Evolutionary conservation across 148 eudicot species (phyloP).

Genomic region (Cornus kousa): DNA sequence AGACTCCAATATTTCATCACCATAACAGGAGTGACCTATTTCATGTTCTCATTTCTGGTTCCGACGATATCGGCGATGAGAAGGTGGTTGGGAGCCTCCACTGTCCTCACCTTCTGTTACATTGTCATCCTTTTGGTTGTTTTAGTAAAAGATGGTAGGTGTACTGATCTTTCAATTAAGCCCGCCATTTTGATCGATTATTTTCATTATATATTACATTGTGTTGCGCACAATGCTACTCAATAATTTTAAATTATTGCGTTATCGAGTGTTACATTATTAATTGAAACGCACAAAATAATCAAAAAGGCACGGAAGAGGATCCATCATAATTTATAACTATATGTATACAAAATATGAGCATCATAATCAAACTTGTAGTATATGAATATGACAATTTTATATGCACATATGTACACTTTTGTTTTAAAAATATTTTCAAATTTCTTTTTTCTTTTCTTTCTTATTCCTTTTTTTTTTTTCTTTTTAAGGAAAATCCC

Average conservation of each 20-base stretch:
- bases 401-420: background rate
- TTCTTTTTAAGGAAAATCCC: constrained; percentile 41
- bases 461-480: too few species aligned
- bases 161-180: background rate
- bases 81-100: constrained; percentile 49
- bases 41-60: constrained; percentile 43
- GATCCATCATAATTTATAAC: too few species aligned
- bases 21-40: constrained; percentile 54
- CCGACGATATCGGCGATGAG: constrained; percentile 69
- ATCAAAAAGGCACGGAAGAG: too few species aligned
- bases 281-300: too few species aligned
- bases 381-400: background rate
- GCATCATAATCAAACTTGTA: background rate
- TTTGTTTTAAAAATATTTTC: background rate
- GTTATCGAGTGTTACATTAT: too few species aligned
- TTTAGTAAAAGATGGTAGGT: constrained; percentile 44
- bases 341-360: background rate
- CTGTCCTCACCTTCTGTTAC: constrained; percentile 47
- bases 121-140: constrained; percentile 38
- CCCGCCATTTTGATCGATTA: too few species aligned
- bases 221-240: too few species aligned
- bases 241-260: too few species aligned
- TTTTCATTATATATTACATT: too few species aligned
- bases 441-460: background rate
- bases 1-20: constrained; percentile 63